Percentiles rank a stretch among this genome's conserved stretches.
phyloP scores from a whole-genome alignment of 2,329 filamentous ascomycete species.

The Pseudogymnoascus sp. region DNA sequence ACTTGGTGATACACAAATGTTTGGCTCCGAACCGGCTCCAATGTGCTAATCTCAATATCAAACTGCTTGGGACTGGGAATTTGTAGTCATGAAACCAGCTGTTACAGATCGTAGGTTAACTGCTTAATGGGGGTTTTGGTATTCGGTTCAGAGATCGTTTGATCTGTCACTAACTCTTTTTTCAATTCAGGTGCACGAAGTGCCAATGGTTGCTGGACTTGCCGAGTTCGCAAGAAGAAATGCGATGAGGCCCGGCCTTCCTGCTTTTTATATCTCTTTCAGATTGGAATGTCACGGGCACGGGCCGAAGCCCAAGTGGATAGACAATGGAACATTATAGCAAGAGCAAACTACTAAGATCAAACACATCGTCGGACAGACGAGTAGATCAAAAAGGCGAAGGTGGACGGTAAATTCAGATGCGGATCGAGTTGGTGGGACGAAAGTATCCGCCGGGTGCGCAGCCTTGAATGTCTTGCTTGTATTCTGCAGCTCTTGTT shows the following conservation, averaged over 20 bases:
- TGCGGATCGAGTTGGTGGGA: not conserved
- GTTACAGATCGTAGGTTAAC: not conserved
- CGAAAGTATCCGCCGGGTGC: not conserved
- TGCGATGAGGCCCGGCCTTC: conserved; percentile 18
- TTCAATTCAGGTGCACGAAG: conserved; percentile 4
- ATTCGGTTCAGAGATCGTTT: not conserved
- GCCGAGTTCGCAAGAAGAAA: conserved; percentile 20
- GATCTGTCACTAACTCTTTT: not conserved
- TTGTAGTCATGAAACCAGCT: not conserved
- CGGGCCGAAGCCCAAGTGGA: conserved; percentile 23
- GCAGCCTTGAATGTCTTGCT: conserved; percentile 5
- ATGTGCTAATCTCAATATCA: not conserved
- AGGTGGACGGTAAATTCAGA: not conserved
- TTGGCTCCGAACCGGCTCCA: not conserved
- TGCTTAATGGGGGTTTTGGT: not conserved
- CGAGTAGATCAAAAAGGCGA: not conserved
- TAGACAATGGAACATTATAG: conserved; percentile 16
- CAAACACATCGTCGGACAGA: conserved; percentile 10
- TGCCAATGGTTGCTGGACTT: conserved; percentile 22
- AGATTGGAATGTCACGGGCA: conserved; percentile 23
- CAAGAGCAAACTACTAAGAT: conserved; percentile 9
- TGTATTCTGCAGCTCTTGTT: conserved; percentile 12
- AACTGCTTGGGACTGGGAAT: not conserved
- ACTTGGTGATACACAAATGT: not conserved
- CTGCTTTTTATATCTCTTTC: conserved; percentile 17